These are phyloP conservation scores for Astrephomene gubernaculifera DNA, from an alignment of 139 green algal species.

Conservation along the genomic window DNA sequence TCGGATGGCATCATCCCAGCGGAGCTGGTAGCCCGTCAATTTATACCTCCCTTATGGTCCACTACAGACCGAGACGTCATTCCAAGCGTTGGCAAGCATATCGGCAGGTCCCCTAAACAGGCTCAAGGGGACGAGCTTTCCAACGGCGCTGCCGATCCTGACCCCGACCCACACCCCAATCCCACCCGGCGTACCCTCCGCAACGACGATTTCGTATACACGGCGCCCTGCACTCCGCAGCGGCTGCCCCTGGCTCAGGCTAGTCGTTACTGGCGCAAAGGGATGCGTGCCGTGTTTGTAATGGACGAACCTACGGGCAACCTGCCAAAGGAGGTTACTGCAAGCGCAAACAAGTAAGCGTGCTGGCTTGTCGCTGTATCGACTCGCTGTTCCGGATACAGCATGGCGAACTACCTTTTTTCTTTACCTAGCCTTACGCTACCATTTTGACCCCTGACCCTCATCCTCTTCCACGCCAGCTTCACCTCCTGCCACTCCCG, in stretches of 20 bases:
- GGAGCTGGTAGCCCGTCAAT: neutral
- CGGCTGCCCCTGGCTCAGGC: constrained; percentile 3
- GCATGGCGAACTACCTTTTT: no score
- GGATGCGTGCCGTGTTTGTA: constrained; percentile 38
- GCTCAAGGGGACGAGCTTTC: neutral
- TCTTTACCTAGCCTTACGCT: no score
- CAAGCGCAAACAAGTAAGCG: neutral
- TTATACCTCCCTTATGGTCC: constrained; percentile 3
- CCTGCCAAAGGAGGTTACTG: neutral
- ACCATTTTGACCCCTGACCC: neutral
- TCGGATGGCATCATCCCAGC: neutral
- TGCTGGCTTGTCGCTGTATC: no score
- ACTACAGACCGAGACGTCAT: neutral
- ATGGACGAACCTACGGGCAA: neutral
- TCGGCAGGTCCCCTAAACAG: neutral
- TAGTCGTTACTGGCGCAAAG: constrained; percentile 38
- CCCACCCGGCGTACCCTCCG: neutral
- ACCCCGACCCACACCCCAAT: constrained; percentile 17
- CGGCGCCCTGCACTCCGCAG: neutral
- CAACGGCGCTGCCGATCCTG: neutral
- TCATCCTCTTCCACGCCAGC: neutral
- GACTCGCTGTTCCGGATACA: no score
- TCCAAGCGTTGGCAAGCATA: neutral
- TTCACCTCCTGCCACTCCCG: neutral
- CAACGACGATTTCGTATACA: constrained; percentile 31